These are phyloP conservation scores for Neurospora sp. DNA, from an alignment of 495 filamentous ascomycete species.

Conservation along the genomic window DNA sequence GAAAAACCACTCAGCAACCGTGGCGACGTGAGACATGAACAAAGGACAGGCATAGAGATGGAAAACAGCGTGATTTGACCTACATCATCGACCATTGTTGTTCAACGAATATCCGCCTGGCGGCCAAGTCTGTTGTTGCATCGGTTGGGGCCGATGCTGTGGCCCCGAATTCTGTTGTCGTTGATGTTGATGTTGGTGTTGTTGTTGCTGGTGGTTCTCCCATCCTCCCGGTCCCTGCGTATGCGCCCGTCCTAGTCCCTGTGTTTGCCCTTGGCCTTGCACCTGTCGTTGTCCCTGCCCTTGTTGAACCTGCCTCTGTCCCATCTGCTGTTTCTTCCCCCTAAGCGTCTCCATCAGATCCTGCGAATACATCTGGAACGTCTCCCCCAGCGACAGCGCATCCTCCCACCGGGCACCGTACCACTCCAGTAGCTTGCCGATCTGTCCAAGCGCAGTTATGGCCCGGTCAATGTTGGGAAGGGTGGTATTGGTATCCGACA, in stretches of 20 bases:
- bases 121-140: not conserved
- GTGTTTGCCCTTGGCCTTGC: constrained; percentile 10
- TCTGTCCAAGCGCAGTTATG: constrained; percentile 32
- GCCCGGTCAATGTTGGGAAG: constrained; percentile 37
- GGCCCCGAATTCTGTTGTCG: not conserved
- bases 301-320: not conserved
- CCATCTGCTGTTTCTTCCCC: constrained; percentile 14
- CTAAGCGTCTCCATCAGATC: constrained; percentile 25
- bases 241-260: constrained; percentile 9
- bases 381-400: constrained; percentile 28
- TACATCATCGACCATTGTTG: not conserved
- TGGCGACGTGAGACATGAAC: no score
- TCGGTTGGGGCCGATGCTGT: not conserved
- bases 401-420: constrained; percentile 44
- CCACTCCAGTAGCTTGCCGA: constrained; percentile 31
- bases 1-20: no score
- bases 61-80: not conserved
- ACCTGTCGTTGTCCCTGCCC: not conserved
- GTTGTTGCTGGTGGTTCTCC: not conserved
- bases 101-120: not conserved
- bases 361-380: constrained; percentile 33
- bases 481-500: constrained; percentile 13
- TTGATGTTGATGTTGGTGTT: constrained; percentile 10
- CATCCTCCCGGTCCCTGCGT: not conserved
- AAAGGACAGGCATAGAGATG: not conserved